phyloP scores from a whole-genome alignment of 495 filamentous ascomycete genomes.

The Jackrogersella minutella region DNA sequence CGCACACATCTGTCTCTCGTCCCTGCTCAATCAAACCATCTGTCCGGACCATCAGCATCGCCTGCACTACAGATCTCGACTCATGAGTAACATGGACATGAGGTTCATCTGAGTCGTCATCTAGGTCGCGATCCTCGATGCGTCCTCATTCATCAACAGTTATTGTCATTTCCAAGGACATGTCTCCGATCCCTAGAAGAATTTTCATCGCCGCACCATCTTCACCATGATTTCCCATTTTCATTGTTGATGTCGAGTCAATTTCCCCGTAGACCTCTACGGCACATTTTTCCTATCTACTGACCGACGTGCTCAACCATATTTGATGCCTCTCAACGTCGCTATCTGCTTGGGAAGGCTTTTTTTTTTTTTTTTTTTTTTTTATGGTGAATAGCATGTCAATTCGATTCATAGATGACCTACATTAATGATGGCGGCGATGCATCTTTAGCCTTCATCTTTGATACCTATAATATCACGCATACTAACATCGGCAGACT shows the following conservation, averaged over 20 bases:
- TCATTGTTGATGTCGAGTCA: conserved; percentile 15
- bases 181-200: conserved; percentile 2
- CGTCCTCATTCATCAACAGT: conserved; percentile 16
- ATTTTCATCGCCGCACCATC: not conserved
- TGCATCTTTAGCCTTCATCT: conserved; percentile 17
- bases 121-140: not conserved
- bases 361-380: no score
- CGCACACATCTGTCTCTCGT: not conserved
- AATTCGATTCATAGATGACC: not conserved
- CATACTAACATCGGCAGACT: conserved; percentile 21
- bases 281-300: conserved; percentile 1
- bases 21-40: not conserved
- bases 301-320: not conserved
- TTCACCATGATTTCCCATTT: conserved; percentile 1
- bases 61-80: conserved; percentile 19
- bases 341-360: not conserved
- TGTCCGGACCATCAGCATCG: not conserved
- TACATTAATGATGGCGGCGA: conserved; percentile 18
- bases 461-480: not conserved
- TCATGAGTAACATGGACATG: conserved; percentile 20
- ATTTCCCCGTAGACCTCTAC: conserved; percentile 3
- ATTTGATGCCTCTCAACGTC: not conserved
- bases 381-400: not conserved
- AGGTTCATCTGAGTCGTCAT: no score
- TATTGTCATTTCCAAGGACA: conserved; percentile 6